Evolutionary conservation across 2,329 filamentous ascomycete species (phyloP).

Genomic region (Diaporthe citriasiana): DNA sequence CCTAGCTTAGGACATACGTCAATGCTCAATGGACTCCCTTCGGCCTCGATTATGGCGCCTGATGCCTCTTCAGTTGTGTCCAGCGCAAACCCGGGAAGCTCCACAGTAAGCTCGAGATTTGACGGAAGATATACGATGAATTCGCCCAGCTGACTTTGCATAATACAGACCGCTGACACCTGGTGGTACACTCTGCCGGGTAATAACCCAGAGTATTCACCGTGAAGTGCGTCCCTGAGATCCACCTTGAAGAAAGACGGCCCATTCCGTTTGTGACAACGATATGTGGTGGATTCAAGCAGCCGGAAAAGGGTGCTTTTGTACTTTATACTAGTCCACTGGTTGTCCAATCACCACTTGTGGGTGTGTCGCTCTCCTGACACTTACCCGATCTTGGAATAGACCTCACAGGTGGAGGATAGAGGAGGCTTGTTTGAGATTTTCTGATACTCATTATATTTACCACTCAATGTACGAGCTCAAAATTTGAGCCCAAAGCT

Average conservation of each 20-base stretch:
- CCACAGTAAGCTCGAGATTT: not conserved
- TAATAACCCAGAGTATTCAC: not conserved
- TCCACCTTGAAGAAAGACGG: not conserved
- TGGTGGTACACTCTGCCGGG: not conserved
- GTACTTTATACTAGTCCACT: too few relatives aligned
- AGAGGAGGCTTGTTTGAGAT: too few relatives aligned
- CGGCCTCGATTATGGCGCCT: not conserved
- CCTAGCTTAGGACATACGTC: not conserved
- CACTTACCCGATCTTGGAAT: too few relatives aligned
- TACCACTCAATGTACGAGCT: too few relatives aligned
- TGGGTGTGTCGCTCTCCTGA: too few relatives aligned
- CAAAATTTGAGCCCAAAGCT: too few relatives aligned
- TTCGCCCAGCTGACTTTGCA: not conserved
- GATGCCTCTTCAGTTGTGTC: not conserved
- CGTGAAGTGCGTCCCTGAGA: not conserved
- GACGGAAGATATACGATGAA: rapidly evolving
- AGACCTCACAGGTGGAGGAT: too few relatives aligned
- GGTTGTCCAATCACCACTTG: too few relatives aligned
- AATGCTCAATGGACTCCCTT: not conserved
- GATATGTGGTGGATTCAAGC: too few relatives aligned
- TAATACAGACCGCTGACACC: not conserved
- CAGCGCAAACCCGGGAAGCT: not conserved
- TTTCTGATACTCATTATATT: too few relatives aligned
- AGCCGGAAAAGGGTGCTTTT: not conserved
- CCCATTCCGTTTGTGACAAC: not conserved